phyloP scores from a whole-genome alignment of 2,329 filamentous ascomycete species.

The Aspergillus transmontanensis region DNA sequence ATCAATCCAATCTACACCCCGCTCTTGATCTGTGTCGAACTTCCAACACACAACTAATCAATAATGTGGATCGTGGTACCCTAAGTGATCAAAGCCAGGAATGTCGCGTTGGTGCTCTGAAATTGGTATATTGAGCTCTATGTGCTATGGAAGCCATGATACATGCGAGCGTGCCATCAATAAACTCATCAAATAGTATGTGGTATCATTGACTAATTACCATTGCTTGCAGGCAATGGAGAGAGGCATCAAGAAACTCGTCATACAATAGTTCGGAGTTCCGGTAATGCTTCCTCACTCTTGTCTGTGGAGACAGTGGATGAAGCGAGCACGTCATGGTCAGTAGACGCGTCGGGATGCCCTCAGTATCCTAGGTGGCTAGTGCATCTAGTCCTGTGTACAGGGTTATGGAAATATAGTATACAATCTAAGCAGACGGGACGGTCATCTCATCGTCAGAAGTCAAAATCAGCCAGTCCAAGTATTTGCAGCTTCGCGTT shows the following conservation, averaged over 20 bases:
- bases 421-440: not conserved
- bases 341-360: not conserved
- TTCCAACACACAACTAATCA: not conserved
- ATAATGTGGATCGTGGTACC: not conserved
- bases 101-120: not conserved
- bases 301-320: not conserved
- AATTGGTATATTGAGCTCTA: not conserved
- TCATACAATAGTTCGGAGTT: not conserved
- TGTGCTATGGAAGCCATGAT: not conserved
- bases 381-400: conserved; percentile 5
- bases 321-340: not conserved
- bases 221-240: not conserved
- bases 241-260: not conserved
- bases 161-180: not conserved
- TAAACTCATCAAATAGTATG: not conserved
- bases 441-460: not conserved
- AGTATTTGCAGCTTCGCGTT: conserved; percentile 26
- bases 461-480: conserved; percentile 24
- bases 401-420: not conserved
- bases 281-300: not conserved
- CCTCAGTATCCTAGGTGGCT: not conserved
- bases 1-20: not conserved
- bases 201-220: not conserved
- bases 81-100: not conserved
- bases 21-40: not conserved